These are phyloP conservation scores for Asterochloris erici DNA, from an alignment of 139 green algal genomes.

Conservation along the genomic window DNA sequence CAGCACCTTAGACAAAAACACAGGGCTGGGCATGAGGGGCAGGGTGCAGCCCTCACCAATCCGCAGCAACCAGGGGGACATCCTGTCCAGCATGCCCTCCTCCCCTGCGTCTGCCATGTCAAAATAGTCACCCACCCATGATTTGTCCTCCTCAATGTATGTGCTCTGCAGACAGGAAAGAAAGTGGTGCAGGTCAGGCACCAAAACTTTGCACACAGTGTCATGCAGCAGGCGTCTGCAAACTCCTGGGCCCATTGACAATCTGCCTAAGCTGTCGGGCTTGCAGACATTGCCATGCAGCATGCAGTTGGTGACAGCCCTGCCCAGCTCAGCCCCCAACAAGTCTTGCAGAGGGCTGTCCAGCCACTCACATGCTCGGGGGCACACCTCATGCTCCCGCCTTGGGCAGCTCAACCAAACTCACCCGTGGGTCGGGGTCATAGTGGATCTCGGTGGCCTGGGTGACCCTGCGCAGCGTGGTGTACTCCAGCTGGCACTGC, in stretches of 20 bases:
- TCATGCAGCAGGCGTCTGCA: neutral
- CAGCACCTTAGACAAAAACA: no score
- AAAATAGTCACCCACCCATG: slow-evolving; percentile 85
- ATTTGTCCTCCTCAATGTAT: slow-evolving; percentile 85
- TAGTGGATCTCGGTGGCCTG: slow-evolving; percentile 82
- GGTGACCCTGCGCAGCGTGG: slow-evolving; percentile 78
- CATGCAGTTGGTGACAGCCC: no score
- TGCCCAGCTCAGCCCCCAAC: no score
- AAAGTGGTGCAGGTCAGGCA: neutral
- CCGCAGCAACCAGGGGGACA: slow-evolving; percentile 95
- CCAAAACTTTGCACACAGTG: neutral
- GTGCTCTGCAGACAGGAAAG: slow-evolving; percentile 40
- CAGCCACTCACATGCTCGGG: no score
- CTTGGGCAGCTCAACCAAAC: no score
- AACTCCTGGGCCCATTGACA: neutral
- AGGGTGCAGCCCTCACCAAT: slow-evolving; percentile 44
- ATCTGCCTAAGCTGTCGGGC: no score
- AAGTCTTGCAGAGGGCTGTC: no score
- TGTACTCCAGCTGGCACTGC: slow-evolving; percentile 96
- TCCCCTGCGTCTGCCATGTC: slow-evolving; percentile 80
- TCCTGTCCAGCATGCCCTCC: slow-evolving; percentile 52
- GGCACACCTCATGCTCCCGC: no score
- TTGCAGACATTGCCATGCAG: no score
- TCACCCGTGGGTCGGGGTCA: slow-evolving; percentile 63
- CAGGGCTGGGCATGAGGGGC: slow-evolving; percentile 17